Conservation (phyloP, 2,329 filamentous ascomycete species). For the Ceratocystis destructans region DNA sequence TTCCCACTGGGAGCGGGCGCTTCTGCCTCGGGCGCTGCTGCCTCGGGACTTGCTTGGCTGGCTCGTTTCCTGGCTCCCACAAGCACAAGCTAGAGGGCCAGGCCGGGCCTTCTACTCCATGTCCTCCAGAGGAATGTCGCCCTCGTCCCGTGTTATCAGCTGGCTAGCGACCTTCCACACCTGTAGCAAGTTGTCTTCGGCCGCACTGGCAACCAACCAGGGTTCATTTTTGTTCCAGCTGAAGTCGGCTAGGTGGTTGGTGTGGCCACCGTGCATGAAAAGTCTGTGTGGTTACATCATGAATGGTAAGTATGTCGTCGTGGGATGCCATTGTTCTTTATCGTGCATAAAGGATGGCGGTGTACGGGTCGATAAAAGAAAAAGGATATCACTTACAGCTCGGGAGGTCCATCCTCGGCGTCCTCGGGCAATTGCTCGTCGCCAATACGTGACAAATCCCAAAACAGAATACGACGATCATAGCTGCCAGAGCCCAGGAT, state of each 20-base stretch:
- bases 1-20: too few relatives aligned
- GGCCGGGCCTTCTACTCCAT: conserved; percentile 32
- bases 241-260: conserved; percentile 91
- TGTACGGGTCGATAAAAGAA: not conserved
- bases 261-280: conserved; percentile 98
- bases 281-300: conserved; percentile 37
- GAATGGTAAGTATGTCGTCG: not conserved
- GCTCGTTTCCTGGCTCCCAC: not conserved
- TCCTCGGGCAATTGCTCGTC: conserved; percentile 94
- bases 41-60: not conserved
- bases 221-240: conserved; percentile 96
- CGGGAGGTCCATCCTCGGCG: conserved; percentile 83
- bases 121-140: conserved; percentile 63
- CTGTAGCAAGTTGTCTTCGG: conserved; percentile 92
- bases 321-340: not conserved
- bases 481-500: conserved; percentile 86
- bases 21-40: not conserved
- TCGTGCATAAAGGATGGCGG: not conserved
- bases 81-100: not conserved
- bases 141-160: conserved; percentile 64
- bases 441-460: conserved; percentile 84
- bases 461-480: conserved; percentile 87
- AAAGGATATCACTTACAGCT: conserved; percentile 53
- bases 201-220: conserved; percentile 90
- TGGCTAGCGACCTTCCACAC: conserved; percentile 81